Evolutionary conservation across 805 yeast genomes (phyloP).

Genomic region (Candida railenensis): DNA sequence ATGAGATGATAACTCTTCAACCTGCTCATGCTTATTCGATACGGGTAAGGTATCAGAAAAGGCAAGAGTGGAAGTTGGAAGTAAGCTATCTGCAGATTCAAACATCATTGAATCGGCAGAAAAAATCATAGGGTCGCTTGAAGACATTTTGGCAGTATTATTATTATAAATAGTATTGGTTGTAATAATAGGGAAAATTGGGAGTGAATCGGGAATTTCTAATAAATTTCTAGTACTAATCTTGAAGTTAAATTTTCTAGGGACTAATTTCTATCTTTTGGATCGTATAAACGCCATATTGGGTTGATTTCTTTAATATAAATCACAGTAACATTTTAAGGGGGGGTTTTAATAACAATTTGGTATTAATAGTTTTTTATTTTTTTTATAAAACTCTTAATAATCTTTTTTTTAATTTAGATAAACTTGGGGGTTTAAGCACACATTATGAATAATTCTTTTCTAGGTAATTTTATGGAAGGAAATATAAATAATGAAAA

Average conservation of each 20-base stretch:
- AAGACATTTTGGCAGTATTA: conserved; percentile 19
- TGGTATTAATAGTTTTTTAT: conserved; percentile 16
- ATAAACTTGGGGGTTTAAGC: conserved; percentile 26
- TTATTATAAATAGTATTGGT: conserved; percentile 12
- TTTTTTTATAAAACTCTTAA: conserved; percentile 15
- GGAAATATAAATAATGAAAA: conserved; percentile 9
- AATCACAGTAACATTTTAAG: conserved; percentile 34
- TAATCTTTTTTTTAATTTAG: conserved; percentile 15
- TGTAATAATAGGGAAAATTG: conserved; percentile 6
- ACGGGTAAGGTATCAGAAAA: conserved; percentile 3
- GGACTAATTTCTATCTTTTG: conserved; percentile 9
- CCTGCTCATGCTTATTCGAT: conserved; percentile 16
- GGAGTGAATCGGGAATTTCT: conserved; percentile 1
- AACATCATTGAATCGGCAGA: conserved; percentile 23
- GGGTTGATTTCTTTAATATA: conserved; percentile 12
- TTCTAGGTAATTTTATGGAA: neutral
- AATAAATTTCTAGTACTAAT: conserved; percentile 7
- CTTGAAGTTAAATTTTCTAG: conserved; percentile 5
- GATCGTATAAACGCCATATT: conserved; percentile 29
- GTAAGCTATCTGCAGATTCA: conserved; percentile 23
- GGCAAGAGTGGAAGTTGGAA: conserved; percentile 13
- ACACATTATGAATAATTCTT: conserved; percentile 27
- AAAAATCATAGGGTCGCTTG: conserved; percentile 21
- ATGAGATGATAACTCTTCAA: conserved; percentile 25
- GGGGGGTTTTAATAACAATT: conserved; percentile 25